Evolutionary conservation across 768 basidiomycete species (phyloP), one percentile per base, ranked within the genome.

Genomic region (Trametes cubensis): DNA sequence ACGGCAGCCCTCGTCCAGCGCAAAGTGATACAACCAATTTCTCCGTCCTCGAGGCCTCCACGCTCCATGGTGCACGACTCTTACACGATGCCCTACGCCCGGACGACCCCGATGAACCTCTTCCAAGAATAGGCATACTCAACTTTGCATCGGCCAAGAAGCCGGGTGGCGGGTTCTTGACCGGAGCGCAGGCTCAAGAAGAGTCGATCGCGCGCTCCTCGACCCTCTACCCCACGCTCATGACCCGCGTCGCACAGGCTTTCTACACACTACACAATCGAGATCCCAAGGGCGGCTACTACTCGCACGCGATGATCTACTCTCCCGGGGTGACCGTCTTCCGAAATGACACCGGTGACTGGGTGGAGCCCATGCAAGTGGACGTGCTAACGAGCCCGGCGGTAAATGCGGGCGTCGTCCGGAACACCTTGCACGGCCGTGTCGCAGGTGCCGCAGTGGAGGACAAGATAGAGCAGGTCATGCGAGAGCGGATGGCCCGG

Each of bases 171-270:
- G 91, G 91, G 6, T 92, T 93, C 73, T 79, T 83, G 60, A 79
- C 73, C 58, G 91, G 90, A 17, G 84, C 88, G 0, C 83, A 85
- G 61, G 90, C 91, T 1, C 90, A 93, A 67, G 91, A 93, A 71
- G 90, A 93, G 72, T 86, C 86, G 40, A 82, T 93, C 67, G 89
- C 90, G 13, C 85, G 90, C 44, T 83, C 89, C 5, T 90, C 89
- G 13, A 88, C 86, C 6, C 75, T 93, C 6, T 89, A 86, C 65
- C 76, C 81, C 1, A 81, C 85, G 10, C 85, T 92, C 58, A 78
- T 79, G 68, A 83, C 85, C 11, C 70, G 73, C 17, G 77, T 76
- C 6, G 86, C 83, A 0, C 75, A 81, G 46, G 77, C 80, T 42
- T 92, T 90, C 74, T 90, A 93, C 71, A 73, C 72, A 3, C 69